Evolutionary conservation across 1,139 yeast species (phyloP), one percentile per base, ranked within the genome.

Genomic region (Taphrina sp.): DNA sequence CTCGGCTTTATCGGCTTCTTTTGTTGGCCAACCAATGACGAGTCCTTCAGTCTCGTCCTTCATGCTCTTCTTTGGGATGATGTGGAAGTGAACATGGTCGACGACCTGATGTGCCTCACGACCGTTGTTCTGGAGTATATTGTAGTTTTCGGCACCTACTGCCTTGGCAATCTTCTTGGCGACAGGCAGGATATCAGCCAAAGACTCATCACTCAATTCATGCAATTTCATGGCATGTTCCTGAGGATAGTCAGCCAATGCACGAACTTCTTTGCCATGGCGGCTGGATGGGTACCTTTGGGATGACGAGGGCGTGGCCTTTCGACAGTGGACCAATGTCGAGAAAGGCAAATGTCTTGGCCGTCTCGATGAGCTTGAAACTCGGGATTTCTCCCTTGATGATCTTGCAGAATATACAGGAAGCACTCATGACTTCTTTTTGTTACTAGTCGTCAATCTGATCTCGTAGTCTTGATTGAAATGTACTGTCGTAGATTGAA

Each of bases 11-110:
- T 52, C 49, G 10, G 43, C 49, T 26, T 76, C 78, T 63, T 81
- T 79, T n/a, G 87, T 82, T 3, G 96, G 96, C 96, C 97, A 90
- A 29, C 92, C 95, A 34, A 90, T 89, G 34, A 76, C 77, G 61
- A 90, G 76, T 0, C 97, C 97, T 16, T 89, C 74, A 36, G 76
- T 76, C 1, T 69, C 74, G 64, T 82, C 82, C 58, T 76, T 77
- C 39, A 39, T 31, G 43, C 54, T 49, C 46, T 49, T 49, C 76
- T 90, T 90, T 42, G 98, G 98, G 66, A 92, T 92, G 70, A 92
- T 79, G 69, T 92, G 98, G 77, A 92, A 85, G 70, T 90, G 98
- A 58, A 90, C 96, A 69, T 92, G 98, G 65, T 85, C 95, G 60
- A 92, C 96, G 4, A 58, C 62, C 72, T 92, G 97, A 69, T 90